Percentiles rank a stretch among this genome's conserved stretches.
phyloP scores from a whole-genome alignment of 352 stramenopile genomes.

The Globisporangium acanthophoron region DNA sequence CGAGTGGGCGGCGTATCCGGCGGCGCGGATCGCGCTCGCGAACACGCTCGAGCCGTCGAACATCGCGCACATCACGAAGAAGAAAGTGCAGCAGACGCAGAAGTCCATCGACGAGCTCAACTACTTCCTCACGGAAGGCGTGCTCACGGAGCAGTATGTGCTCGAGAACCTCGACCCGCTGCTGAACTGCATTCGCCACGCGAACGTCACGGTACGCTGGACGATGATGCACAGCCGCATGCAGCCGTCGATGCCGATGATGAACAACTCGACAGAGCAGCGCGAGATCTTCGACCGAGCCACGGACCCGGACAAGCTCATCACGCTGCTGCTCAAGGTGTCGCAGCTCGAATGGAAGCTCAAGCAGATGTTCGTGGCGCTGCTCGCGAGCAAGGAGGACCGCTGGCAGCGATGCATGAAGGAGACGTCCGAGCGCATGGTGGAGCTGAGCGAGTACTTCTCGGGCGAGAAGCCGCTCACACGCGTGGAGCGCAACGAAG shows the following conservation, averaged over 20 bases:
- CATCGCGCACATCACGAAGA: constrained; percentile 86
- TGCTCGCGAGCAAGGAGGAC: constrained; percentile 89
- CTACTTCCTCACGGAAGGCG: constrained; percentile 88
- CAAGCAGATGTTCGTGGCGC: constrained; percentile 89
- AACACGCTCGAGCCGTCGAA: constrained; percentile 87
- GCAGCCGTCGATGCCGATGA: constrained; percentile 82
- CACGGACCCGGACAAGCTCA: constrained; percentile 81
- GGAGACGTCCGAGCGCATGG: constrained; percentile 88
- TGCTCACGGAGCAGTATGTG: constrained; percentile 92
- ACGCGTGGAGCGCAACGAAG: constrained; percentile 91
- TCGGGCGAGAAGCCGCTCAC: constrained; percentile 91
- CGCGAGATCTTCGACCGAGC: constrained; percentile 80
- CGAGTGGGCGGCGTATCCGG: constrained; percentile 90
- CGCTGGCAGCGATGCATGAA: constrained; percentile 90
- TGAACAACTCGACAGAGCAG: constrained; percentile 79
- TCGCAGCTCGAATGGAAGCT: constrained; percentile 94
- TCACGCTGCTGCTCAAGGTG: constrained; percentile 90
- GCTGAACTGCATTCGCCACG: constrained; percentile 88
- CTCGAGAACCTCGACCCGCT: constrained; percentile 90
- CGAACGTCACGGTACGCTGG: constrained; percentile 93
- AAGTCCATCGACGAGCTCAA: constrained; percentile 88
- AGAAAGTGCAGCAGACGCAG: constrained; percentile 82
- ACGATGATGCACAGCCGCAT: constrained; percentile 92
- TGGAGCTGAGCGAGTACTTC: constrained; percentile 93
- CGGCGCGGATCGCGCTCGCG: constrained; percentile 84